A percentile compares a stretch with the other conserved stretches of the same genome.
These are phyloP conservation scores for Pseudopyrenochaeta lycopersici DNA, from an alignment of 2,329 filamentous ascomycete species.

Conservation along the genomic window DNA sequence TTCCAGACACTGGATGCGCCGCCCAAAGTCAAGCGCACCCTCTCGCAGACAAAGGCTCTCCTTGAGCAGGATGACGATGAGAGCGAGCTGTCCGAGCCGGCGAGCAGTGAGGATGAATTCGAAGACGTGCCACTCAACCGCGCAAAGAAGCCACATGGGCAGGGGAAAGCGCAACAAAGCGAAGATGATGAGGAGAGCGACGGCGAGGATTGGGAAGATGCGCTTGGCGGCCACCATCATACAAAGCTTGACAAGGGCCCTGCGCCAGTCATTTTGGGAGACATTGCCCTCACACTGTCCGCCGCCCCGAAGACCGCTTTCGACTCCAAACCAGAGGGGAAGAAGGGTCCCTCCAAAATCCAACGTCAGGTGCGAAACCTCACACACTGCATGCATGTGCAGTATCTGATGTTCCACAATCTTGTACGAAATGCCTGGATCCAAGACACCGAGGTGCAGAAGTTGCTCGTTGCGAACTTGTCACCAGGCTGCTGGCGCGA, in stretches of 20 bases:
- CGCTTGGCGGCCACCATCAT: slow-evolving; percentile 47
- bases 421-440: slow-evolving; percentile 63
- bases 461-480: slow-evolving; percentile 38
- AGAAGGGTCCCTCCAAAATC: slow-evolving; percentile 86
- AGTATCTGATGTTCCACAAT: slow-evolving; percentile 89
- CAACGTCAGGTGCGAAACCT: slow-evolving; percentile 79
- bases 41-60: slow-evolving; percentile 47
- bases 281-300: slow-evolving; percentile 76
- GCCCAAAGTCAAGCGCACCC: slow-evolving; percentile 41
- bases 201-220: slow-evolving; percentile 53
- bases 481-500: slow-evolving; percentile 46
- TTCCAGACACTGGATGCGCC: slow-evolving; percentile 57
- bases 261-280: slow-evolving; percentile 65
- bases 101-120: slow-evolving; percentile 58
- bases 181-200: slow-evolving; percentile 48
- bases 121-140: slow-evolving; percentile 54
- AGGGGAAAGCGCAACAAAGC: slow-evolving; percentile 47
- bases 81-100: slow-evolving; percentile 51
- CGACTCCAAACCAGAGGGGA: slow-evolving; percentile 61
- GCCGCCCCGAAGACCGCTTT: slow-evolving; percentile 33
- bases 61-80: slow-evolving; percentile 53
- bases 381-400: slow-evolving; percentile 89
- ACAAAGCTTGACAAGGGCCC: slow-evolving; percentile 44
- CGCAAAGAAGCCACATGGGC: slow-evolving; percentile 51
- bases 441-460: slow-evolving; percentile 46